Base-by-base conservation (phyloP, 257 asterid genomes). In the Scutellaria minor region DNA sequence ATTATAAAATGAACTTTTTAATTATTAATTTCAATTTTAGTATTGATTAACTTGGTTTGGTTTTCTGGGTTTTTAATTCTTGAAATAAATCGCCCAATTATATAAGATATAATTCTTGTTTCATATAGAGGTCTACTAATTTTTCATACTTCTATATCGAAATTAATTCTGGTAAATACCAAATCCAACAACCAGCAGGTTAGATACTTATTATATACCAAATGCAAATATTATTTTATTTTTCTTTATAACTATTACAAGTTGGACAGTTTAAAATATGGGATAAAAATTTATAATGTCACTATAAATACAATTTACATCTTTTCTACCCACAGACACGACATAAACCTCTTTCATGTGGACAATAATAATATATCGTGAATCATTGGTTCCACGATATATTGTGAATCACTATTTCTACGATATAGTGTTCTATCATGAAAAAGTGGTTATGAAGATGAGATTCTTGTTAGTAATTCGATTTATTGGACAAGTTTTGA, bases 161-260 rank as follows among this genome's bases (percentile, higher is more conserved):
- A 35, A 60, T 60, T 18, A 39, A 52, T 48, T 35, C 15, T 20
- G 14, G 54, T 66, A 41, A 61, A 72, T 61, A 72, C 77, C 75
- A 75, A 75, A 67, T 74, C 79, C 79, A 75, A 70, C 79, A 67
- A 75, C 70, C 79, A 40, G 64, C 74, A 66, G 70, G 64, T 67
- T 48, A 62, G 66, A 22, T 18, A n/a, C 22, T 39, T 47, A n/a
- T 20, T 41, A 12, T 7, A 31, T 1, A 13, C 52, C 12, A 9
- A 60, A 14, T 71, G 75, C 52, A 71, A 39, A 59, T 1, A 7
- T 7, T 2, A 27, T 2, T 58, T 14, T 6, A 15, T 55, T 8
- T 8, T 14, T 14, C 31, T 60, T 27, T 58, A 27, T 58, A 58
- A 3, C 12, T 45, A 8, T 45, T 45, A 45, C 50, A 45, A 45